These are phyloP conservation scores for Scheffersomyces insectosa DNA, from an alignment of 1,139 yeast species.

Conservation along the genomic window DNA sequence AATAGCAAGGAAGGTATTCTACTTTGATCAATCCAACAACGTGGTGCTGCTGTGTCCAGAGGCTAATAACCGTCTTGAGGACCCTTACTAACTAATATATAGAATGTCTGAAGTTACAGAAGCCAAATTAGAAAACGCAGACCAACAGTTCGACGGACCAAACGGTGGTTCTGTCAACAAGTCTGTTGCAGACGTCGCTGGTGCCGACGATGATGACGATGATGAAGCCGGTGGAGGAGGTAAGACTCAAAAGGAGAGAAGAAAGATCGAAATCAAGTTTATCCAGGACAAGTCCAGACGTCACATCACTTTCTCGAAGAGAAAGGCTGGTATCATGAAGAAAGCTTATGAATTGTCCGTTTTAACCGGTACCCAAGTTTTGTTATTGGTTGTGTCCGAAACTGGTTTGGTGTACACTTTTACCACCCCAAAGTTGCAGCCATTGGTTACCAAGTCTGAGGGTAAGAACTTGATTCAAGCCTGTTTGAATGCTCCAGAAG, in stretches of 20 bases:
- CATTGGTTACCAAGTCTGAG: slow-evolving; percentile 93
- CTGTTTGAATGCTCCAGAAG: slow-evolving; percentile 91
- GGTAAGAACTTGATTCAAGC: slow-evolving; percentile 97
- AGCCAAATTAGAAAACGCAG: slow-evolving; percentile 39
- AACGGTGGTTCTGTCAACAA: slow-evolving; percentile 18
- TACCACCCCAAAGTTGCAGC: slow-evolving; percentile 97
- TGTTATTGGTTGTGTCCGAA: slow-evolving; percentile 90
- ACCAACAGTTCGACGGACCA: slow-evolving; percentile 30
- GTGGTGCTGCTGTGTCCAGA: background rate
- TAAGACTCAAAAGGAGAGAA: slow-evolving; percentile 73
- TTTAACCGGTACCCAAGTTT: slow-evolving; percentile 94
- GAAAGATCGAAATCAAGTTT: slow-evolving; percentile 95
- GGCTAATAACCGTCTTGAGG: background rate
- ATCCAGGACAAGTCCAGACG: slow-evolving; percentile 97
- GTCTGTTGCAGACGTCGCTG: slow-evolving; percentile 27
- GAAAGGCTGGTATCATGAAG: slow-evolving; percentile 99
- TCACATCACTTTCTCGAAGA: slow-evolving; percentile 94
- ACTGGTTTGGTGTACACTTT: slow-evolving; percentile 98
- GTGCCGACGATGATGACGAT: slow-evolving; percentile 60
- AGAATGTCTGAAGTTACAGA: slow-evolving; percentile 42
- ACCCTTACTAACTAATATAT: slow-evolving; percentile 15
- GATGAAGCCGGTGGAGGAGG: slow-evolving; percentile 60
- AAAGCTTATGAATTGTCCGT: slow-evolving; percentile 96
- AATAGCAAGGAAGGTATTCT: background rate
- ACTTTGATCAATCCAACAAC: no score